phyloP scores from a whole-genome alignment of 192 early-diverging fungal species.

The Blastocladiella britannica region DNA sequence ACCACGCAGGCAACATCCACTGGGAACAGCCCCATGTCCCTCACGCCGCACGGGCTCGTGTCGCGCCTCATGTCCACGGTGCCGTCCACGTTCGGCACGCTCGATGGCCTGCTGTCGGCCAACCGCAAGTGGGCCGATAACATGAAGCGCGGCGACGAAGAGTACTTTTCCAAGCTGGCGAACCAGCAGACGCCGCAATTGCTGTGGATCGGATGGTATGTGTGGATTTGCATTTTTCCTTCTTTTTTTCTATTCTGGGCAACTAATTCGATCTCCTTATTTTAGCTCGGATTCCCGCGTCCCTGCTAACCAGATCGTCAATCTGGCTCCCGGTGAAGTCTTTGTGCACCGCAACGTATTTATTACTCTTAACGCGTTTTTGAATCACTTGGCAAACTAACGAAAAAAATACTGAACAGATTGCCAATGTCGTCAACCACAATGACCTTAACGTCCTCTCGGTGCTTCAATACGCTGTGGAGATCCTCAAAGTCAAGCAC shows the following conservation, averaged over 20 bases:
- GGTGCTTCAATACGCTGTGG: constrained; percentile 85
- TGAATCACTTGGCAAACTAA: too few species aligned
- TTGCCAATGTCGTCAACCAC: constrained; percentile 73
- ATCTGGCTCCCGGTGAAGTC: constrained; percentile 16
- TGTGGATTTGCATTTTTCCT: background rate
- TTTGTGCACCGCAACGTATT: too few species aligned
- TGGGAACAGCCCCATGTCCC: too few species aligned
- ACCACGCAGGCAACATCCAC: too few species aligned
- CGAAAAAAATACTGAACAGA: too few species aligned
- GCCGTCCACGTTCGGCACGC: background rate
- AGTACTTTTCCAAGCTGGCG: constrained; percentile 49
- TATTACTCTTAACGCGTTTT: too few species aligned
- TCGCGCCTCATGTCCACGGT: background rate
- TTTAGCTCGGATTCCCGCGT: constrained; percentile 74
- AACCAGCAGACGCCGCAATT: constrained; percentile 60
- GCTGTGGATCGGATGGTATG: constrained; percentile 57
- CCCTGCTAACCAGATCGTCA: constrained; percentile 54
- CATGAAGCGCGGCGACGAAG: constrained; percentile 32
- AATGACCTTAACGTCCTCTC: constrained; percentile 62
- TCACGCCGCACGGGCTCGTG: background rate
- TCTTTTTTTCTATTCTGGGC: background rate
- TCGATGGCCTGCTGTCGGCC: background rate
- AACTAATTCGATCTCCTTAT: background rate
- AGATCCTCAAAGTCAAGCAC: constrained; percentile 76
- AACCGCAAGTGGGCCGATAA: constrained; percentile 43